Evolutionary conservation across 2,329 filamentous ascomycete genomes (phyloP), one percentile per base, ranked within the genome.

Genomic region (Colletotrichum aenigma): DNA sequence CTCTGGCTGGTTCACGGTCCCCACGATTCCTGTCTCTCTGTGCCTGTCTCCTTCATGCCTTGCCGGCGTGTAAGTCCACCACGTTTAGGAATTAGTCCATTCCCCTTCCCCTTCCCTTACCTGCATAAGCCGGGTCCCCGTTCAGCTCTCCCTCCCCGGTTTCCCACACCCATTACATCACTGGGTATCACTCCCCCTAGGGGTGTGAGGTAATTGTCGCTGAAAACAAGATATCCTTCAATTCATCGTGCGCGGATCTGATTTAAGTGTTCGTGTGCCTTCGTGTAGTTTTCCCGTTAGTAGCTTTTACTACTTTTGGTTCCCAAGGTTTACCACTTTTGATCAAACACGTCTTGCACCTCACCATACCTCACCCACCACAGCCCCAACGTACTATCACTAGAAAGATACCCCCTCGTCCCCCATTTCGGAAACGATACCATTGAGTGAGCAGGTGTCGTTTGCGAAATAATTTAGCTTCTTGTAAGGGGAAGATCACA

Each of bases 81-180:
- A 52, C 43, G 43, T 52, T 52, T 52, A 52, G 43, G 43, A 21
- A 52, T 52, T 52, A 52, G 43, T 13, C n/a, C 43, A 21, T 52
- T 52, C 12, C n/a, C 55, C 55, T 48, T 10, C n/a, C 55, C 55
- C 26, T 60, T 21, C 18, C 13, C 30, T 56, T 69, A 56, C 32
- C 48, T 34, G 64, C 65, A 43, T 48, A 67, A 56, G 65, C 43
- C 16, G 48, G 70, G 70, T n/a, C 70, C 61, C 52, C 70, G 16
- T 56, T 30, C 24, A 60, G 15, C 30, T 7, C 1, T 3, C 8
- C 7, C 2, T n/a, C 30, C 7, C 28, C n/a, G 60, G 9, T 60
- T 24, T 28, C 43, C 62, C 69, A 55, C 62, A 68, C 38, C 74
- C 60, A 76, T 76, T 76, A 66, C 74, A 71, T 76, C 74, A 76